Conservation (phyloP, 2,329 filamentous ascomycete genomes). For the Anthostomella pinea region DNA sequence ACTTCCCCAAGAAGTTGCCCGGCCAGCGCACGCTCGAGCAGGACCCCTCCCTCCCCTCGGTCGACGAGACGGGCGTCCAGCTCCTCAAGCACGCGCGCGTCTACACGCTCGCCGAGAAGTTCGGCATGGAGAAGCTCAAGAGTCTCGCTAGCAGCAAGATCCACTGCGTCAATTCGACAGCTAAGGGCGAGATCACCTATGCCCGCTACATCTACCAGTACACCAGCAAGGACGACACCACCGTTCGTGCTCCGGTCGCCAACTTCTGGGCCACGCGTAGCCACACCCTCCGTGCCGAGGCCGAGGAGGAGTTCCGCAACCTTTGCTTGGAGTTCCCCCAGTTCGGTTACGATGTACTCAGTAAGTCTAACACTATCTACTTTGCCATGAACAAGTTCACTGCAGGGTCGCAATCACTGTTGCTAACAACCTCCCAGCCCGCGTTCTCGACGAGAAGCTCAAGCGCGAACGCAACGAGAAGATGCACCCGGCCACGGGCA, state of each 20-base stretch:
- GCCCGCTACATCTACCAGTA: slow-evolving; percentile 86
- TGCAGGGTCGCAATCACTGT: too few relatives aligned
- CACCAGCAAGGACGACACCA: slow-evolving; percentile 64
- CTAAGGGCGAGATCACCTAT: slow-evolving; percentile 87
- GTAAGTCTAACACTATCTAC: slow-evolving; percentile 46
- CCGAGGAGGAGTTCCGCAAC: slow-evolving; percentile 77
- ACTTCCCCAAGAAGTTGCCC: slow-evolving; percentile 70
- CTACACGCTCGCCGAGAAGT: slow-evolving; percentile 83
- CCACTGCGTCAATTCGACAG: slow-evolving; percentile 83
- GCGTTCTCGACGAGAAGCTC: slow-evolving; percentile 64
- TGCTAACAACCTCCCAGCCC: slow-evolving; percentile 42
- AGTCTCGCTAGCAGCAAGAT: slow-evolving; percentile 83
- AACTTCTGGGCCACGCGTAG: slow-evolving; percentile 83
- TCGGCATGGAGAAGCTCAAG: slow-evolving; percentile 66
- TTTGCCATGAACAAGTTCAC: too few relatives aligned
- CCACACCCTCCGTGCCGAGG: slow-evolving; percentile 80
- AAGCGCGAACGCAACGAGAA: slow-evolving; percentile 61
- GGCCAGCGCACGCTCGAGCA: slow-evolving; percentile 66
- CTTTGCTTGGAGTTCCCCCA: slow-evolving; percentile 88
- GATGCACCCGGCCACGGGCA: slow-evolving; percentile 48
- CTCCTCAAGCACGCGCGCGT: slow-evolving; percentile 86
- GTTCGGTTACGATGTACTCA: slow-evolving; percentile 90
- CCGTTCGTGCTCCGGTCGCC: slow-evolving; percentile 79
- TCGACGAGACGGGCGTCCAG: slow-evolving; percentile 77
- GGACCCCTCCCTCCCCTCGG: slow-evolving; percentile 60